phyloP scores from a whole-genome alignment of 2,329 filamentous ascomycete species.

The Xylariaceae sp. region DNA sequence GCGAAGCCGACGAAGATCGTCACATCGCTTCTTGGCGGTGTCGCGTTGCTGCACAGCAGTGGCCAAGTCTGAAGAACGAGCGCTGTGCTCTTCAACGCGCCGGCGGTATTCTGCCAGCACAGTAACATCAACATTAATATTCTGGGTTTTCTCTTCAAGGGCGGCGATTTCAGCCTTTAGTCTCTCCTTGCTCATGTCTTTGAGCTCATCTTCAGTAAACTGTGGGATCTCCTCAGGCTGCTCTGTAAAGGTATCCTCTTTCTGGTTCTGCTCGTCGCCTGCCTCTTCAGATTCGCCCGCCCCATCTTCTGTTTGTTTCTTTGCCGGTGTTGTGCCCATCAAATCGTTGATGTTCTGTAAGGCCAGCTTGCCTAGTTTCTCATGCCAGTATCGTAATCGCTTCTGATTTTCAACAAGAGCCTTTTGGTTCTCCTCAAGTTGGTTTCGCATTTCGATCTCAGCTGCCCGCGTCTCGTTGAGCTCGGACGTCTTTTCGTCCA shows the following conservation, averaged over 20 bases:
- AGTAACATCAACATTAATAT: slow-evolving; percentile 79
- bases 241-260: slow-evolving; percentile 18
- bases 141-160: slow-evolving; percentile 69
- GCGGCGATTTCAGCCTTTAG: slow-evolving; percentile 60
- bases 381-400: slow-evolving; percentile 78
- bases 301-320: slow-evolving; percentile 23
- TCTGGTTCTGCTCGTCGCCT: slow-evolving; percentile 24
- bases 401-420: slow-evolving; percentile 80
- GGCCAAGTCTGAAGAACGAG: slow-evolving; percentile 78
- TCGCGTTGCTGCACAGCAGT: slow-evolving; percentile 75
- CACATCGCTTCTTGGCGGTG: slow-evolving; percentile 82
- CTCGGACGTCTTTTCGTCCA: slow-evolving; percentile 80
- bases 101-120: slow-evolving; percentile 87
- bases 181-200: slow-evolving; percentile 59
- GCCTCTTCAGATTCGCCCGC: slow-evolving; percentile 13
- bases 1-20: slow-evolving; percentile 83
- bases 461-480: slow-evolving; percentile 83
- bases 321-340: slow-evolving; percentile 36
- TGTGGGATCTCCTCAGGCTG: slow-evolving; percentile 62
- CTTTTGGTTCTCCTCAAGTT: slow-evolving; percentile 95
- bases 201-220: slow-evolving; percentile 69
- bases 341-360: slow-evolving; percentile 78
- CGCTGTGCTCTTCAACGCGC: slow-evolving; percentile 75
- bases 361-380: slow-evolving; percentile 79
- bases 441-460: slow-evolving; percentile 98